A percentile compares a stretch with the other conserved stretches of the same genome.
phyloP scores from a whole-genome alignment of 257 asterid genomes.

The Nicotiana tomentosiformis region DNA sequence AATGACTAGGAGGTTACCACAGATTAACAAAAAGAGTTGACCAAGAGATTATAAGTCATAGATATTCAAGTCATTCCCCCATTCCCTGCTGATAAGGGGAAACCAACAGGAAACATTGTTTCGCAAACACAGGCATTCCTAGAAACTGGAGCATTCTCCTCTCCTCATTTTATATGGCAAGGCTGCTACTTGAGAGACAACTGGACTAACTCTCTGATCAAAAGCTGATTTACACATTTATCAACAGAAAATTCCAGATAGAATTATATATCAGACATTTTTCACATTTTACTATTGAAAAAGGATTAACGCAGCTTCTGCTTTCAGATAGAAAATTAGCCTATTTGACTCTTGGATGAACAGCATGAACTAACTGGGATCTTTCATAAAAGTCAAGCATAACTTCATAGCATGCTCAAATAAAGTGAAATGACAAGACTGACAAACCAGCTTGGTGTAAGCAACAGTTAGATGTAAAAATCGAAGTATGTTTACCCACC shows the following conservation, averaged over 20 bases:
- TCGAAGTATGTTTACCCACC: slow-evolving; percentile 44
- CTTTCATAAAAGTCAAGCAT: neutral
- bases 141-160: neutral
- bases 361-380: neutral
- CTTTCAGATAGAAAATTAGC: neutral
- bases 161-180: neutral
- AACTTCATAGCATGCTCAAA: neutral
- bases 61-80: neutral
- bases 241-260: neutral
- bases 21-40: neutral
- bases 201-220: neutral
- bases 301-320: neutral
- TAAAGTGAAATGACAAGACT: neutral
- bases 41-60: neutral
- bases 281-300: neutral
- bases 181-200: neutral
- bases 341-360: neutral
- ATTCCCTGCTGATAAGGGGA: neutral
- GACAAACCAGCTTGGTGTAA: neutral
- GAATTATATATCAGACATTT: neutral
- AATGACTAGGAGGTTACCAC: neutral
- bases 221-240: neutral
- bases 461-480: slow-evolving; percentile 9
- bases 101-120: neutral
- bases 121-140: neutral